phyloP scores from a whole-genome alignment of 805 yeast species.

The Candida jianshihensis region DNA sequence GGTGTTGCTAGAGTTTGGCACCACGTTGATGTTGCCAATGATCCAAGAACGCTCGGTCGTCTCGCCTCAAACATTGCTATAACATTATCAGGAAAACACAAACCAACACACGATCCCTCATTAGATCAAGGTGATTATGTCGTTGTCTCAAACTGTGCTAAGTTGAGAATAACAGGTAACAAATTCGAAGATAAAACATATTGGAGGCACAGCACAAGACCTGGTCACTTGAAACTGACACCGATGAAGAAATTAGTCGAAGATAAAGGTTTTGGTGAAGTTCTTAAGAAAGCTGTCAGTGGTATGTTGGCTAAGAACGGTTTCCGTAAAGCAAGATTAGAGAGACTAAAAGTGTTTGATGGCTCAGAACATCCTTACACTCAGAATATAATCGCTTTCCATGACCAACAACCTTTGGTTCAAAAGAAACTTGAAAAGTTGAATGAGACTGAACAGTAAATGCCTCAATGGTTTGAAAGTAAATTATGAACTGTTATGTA shows the following conservation, averaged over 20 bases:
- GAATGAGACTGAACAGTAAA: slow-evolving; percentile 2
- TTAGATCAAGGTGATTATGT: slow-evolving; percentile 94
- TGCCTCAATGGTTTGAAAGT: background rate
- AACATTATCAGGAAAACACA: slow-evolving; percentile 93
- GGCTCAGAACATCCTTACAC: slow-evolving; percentile 85
- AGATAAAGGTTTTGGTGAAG: slow-evolving; percentile 84
- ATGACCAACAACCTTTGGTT: slow-evolving; percentile 62
- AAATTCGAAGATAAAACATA: slow-evolving; percentile 76
- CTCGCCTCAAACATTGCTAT: slow-evolving; percentile 84
- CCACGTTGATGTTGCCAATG: slow-evolving; percentile 84
- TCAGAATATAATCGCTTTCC: slow-evolving; percentile 76
- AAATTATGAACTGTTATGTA: background rate
- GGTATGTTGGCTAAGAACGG: slow-evolving; percentile 95
- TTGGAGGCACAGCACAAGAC: slow-evolving; percentile 84
- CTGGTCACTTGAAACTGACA: slow-evolving; percentile 79
- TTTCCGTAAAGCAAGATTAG: slow-evolving; percentile 70
- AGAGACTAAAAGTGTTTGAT: slow-evolving; percentile 79
- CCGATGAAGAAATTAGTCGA: slow-evolving; percentile 73
- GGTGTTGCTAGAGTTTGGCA: slow-evolving; percentile 92
- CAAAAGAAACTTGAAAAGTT: slow-evolving; percentile 30
- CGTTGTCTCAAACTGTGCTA: slow-evolving; percentile 88
- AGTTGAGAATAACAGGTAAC: slow-evolving; percentile 76
- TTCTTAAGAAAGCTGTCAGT: slow-evolving; percentile 79
- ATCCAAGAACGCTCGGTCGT: slow-evolving; percentile 83
- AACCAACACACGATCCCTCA: slow-evolving; percentile 75